Base-by-base conservation (phyloP, 805 yeast species). In the Yarrowia sp. region DNA sequence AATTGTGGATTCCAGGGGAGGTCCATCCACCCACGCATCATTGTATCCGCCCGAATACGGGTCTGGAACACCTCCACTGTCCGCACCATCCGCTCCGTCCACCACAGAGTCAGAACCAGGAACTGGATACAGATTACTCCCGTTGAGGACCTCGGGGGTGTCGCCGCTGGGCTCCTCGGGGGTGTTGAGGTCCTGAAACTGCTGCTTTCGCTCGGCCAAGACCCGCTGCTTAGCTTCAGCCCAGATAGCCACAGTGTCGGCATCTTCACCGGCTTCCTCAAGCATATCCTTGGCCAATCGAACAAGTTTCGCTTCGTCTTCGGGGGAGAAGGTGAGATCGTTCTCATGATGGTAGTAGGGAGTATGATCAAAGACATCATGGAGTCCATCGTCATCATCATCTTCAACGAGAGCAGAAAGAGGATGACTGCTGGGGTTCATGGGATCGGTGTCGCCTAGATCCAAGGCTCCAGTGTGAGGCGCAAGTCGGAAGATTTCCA, bases 41-140 rank as follows among this genome's bases (percentile, higher is more conserved):
- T 15, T 9, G 35, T 40, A 14, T 32, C 52, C 52, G 5, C 32
- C 49, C 16, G 64, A 42, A 36, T 43, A 8, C 36, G 65, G 41
- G 12, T 14, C 50, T 40, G 50, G 65, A 59, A 59, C 26, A 32
- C 42, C 9, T 59, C 65, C 65, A 59, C 52, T 7, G 52, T 43
- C 42, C 32, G 32, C 32, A 26, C 52, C 52, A 59, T 42, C 35
- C 52, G n/a, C 42, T 59, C 52, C 19, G 65, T 59, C 63, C 63
- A 56, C 46, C 36, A 42, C 10, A 42, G 38, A 3, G n/a, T 56
- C 63, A 56, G 63, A 22, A 56, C 12, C 63, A 56, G 63, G 63
- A 26, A 56, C 48, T 56, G 63, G 63, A 41, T 41, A 41, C 22
- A 56, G 48, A 56, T 56, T 42, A 56, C 63, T 56, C 63, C 63